phyloP scores from a whole-genome alignment of 208 protist genomes.

The Trypanosoma grayi region DNA sequence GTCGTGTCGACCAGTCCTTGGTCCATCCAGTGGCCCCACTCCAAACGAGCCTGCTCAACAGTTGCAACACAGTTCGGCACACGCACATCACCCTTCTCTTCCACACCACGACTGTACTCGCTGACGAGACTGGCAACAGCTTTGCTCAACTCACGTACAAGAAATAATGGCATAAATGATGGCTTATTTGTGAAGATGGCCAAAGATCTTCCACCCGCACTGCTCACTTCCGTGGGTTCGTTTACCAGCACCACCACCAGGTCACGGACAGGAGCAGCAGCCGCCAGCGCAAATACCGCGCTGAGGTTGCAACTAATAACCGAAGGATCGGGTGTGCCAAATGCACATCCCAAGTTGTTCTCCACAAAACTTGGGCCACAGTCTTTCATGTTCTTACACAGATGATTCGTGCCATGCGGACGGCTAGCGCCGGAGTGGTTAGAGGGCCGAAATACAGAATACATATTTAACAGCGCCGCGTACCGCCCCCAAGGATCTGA shows the following conservation, averaged over 20 bases:
- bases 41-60: slow-evolving; percentile 1
- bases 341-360: slow-evolving; percentile 47
- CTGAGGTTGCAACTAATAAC: slow-evolving; percentile 37
- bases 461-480: slow-evolving; percentile 44
- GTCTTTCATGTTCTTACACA: slow-evolving; percentile 21
- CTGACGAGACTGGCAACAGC: slow-evolving; percentile 44
- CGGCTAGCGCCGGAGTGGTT: slow-evolving; percentile 22
- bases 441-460: slow-evolving; percentile 57
- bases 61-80: slow-evolving; percentile 45
- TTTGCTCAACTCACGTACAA: slow-evolving; percentile 64
- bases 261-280: slow-evolving; percentile 32
- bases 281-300: slow-evolving; percentile 27
- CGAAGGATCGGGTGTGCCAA: slow-evolving; percentile 37
- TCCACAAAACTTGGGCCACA: slow-evolving; percentile 17
- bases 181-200: slow-evolving; percentile 45
- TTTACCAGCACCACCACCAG: slow-evolving; percentile 65
- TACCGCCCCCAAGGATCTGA: slow-evolving; percentile 63
- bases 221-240: slow-evolving; percentile 21
- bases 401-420: background rate
- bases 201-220: slow-evolving; percentile 35
- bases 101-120: slow-evolving; percentile 58
- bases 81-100: slow-evolving; percentile 7
- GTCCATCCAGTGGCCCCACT: slow-evolving; percentile 43
- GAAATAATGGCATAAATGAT: slow-evolving; percentile 50
- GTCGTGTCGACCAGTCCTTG: slow-evolving; percentile 6